phyloP scores from a whole-genome alignment of 148 eudicot species.

The Selenicereus undatus region DNA sequence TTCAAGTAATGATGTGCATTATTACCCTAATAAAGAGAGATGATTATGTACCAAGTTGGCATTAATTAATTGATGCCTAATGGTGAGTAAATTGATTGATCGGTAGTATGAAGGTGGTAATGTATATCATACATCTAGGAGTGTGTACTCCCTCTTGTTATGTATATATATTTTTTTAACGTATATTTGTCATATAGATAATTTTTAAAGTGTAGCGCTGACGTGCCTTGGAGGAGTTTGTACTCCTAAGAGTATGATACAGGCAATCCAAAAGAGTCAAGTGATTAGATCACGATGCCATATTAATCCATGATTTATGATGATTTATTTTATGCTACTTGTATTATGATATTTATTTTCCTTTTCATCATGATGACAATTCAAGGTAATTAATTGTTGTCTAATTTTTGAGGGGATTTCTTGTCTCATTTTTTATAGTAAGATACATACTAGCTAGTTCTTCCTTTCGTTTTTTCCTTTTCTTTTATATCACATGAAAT shows the following conservation, averaged over 20 bases:
- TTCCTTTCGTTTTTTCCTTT: no score
- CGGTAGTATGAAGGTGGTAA: background rate
- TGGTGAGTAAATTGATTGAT: background rate
- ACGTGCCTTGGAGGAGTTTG: no score
- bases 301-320: background rate
- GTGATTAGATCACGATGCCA: background rate
- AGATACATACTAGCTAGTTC: background rate
- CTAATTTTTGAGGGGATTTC: background rate
- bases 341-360: background rate
- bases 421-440: no score
- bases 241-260: no score
- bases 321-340: background rate
- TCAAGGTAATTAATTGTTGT: background rate
- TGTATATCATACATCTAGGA: no score
- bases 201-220: no score
- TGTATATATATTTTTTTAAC: no score
- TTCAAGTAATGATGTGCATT: background rate
- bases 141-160: no score
- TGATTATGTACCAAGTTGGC: conserved; percentile 5
- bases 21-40: background rate
- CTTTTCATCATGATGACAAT: background rate
- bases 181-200: no score
- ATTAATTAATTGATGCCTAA: background rate
- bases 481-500: no score
- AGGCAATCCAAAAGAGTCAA: conserved; percentile 1